Percentiles rank a stretch among this genome's conserved stretches.
phyloP scores from a whole-genome alignment of 768 basidiomycete genomes.

The Pholiota molesta region DNA sequence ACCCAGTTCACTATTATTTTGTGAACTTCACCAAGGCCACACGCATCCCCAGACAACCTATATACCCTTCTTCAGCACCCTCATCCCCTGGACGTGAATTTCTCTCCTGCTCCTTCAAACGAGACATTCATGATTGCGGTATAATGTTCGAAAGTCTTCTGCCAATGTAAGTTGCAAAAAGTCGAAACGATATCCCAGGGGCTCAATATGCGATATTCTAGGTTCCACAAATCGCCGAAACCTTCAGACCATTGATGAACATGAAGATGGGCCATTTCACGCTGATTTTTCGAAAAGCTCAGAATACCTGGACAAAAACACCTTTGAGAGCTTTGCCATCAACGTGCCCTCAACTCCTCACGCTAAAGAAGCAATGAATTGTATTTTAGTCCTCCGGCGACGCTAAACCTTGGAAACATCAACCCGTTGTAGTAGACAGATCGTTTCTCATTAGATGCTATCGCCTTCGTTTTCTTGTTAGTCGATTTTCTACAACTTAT shows the following conservation, averaged over 20 bases:
- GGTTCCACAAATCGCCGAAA: slow-evolving; percentile 43
- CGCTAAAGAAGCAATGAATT: neutral
- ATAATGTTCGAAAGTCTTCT: slow-evolving; percentile 37
- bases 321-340: slow-evolving; percentile 34
- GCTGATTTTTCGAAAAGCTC: slow-evolving; percentile 52
- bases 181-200: neutral
- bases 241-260: slow-evolving; percentile 47
- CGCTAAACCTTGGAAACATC: neutral
- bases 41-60: slow-evolving; percentile 16
- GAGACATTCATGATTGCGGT: slow-evolving; percentile 45
- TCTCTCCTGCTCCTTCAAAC: slow-evolving; percentile 28
- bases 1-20: slow-evolving; percentile 44
- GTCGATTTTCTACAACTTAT: neutral
- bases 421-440: neutral
- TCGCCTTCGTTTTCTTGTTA: neutral
- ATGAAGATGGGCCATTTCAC: slow-evolving; percentile 49
- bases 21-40: slow-evolving; percentile 29
- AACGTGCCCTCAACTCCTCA: neutral
- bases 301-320: slow-evolving; percentile 45
- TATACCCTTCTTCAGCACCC: slow-evolving; percentile 19
- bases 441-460: neutral
- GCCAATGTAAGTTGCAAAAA: slow-evolving; percentile 29
- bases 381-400: neutral
- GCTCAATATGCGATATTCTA: slow-evolving; percentile 17
- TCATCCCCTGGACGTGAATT: slow-evolving; percentile 10